Percentiles rank a stretch among this genome's conserved stretches.
Conservation (phyloP, 306 rosid species). For the Vigna trinervia region DNA sequence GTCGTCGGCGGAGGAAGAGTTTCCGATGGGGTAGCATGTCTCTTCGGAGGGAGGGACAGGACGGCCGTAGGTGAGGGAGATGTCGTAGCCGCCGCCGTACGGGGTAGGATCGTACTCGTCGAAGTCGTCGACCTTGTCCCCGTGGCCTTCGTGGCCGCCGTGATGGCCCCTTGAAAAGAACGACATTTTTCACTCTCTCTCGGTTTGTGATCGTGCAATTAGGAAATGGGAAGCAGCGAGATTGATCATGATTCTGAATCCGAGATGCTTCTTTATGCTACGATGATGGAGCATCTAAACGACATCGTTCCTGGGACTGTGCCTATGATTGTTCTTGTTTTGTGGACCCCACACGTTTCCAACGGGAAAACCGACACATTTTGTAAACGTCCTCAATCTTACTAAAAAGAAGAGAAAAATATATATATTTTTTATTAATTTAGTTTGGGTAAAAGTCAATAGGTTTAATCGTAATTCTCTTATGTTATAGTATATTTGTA, state of each 20-base stretch:
- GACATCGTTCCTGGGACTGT: background rate
- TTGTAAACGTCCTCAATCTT: background rate
- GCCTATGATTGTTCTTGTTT: background rate
- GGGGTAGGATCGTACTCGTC: conserved; percentile 68
- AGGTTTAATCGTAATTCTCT: no score
- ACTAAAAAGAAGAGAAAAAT: no score
- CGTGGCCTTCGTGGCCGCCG: background rate
- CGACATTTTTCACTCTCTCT: conserved; percentile 38
- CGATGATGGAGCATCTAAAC: background rate
- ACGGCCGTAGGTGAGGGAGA: conserved; percentile 61
- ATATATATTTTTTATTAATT: no score
- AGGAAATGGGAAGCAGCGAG: background rate
- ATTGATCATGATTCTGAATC: background rate
- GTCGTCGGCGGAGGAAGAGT: conserved; percentile 38
- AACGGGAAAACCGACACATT: background rate
- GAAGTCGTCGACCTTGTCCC: conserved; percentile 43
- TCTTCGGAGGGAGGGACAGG: conserved; percentile 65
- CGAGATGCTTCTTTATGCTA: background rate
- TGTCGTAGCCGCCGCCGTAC: conserved; percentile 70
- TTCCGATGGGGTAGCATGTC: conserved; percentile 63
- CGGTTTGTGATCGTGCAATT: background rate
- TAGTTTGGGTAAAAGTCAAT: no score
- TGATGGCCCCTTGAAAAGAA: conserved; percentile 27
- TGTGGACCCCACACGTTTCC: background rate
- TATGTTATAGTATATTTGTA: no score